phyloP scores from a whole-genome alignment of 2,329 filamentous ascomycete genomes.

The Ramularia collo-cygni region DNA sequence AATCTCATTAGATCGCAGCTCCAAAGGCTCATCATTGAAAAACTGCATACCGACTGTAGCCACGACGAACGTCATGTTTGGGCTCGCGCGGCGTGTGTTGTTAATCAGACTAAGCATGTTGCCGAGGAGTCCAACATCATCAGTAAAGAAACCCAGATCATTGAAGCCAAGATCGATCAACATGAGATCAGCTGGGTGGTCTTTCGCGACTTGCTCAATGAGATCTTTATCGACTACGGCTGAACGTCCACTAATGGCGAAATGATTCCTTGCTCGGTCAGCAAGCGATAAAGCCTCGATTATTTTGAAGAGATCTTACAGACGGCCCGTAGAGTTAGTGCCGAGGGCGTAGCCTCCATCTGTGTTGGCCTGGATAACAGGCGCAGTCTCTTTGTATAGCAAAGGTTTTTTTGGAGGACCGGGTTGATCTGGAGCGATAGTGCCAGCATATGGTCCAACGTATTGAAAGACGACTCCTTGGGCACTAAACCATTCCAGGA shows the following conservation, averaged over 20 bases:
- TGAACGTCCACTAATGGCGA: conserved; percentile 30
- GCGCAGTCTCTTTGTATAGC: background rate
- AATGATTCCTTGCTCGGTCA: conserved; percentile 24
- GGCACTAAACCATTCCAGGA: conserved; percentile 33
- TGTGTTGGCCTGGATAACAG: background rate
- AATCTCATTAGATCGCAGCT: background rate
- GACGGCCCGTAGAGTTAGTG: background rate
- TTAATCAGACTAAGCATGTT: background rate
- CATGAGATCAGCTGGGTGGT: conserved; percentile 26
- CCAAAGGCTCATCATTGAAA: background rate
- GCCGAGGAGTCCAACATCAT: background rate
- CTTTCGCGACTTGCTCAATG: conserved; percentile 22
- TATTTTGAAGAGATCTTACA: background rate
- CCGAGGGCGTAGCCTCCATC: conserved; percentile 1
- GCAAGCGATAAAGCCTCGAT: background rate
- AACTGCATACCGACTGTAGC: background rate
- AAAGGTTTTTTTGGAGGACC: background rate
- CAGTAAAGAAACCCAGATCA: conserved; percentile 12
- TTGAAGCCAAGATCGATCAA: conserved; percentile 15
- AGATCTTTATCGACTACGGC: conserved; percentile 23
- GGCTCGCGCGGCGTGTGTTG: background rate
- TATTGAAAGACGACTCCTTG: conserved; percentile 26
- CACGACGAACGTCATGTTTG: background rate
- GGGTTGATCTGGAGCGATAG: conserved; percentile 6
- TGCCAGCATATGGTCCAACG: conserved; percentile 33